These are phyloP conservation scores for Sporothrix variecibatus DNA, from an alignment of 2,329 filamentous ascomycete genomes.

Conservation along the genomic window DNA sequence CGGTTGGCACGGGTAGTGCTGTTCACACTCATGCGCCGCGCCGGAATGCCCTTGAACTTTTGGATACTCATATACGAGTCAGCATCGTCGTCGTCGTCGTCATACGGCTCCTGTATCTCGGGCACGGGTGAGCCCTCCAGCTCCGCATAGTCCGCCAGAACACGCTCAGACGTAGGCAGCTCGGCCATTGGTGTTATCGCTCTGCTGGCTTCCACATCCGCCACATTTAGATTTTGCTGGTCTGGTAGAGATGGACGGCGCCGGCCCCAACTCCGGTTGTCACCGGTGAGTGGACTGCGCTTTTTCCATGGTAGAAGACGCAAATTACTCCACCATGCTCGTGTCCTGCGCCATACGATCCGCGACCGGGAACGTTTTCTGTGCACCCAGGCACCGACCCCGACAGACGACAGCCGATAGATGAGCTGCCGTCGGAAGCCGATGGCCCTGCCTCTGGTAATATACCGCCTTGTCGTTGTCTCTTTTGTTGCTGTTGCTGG, in stretches of 20 bases:
- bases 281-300: constrained; percentile 1
- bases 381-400: constrained; percentile 25
- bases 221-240: background rate
- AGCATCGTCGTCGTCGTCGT: background rate
- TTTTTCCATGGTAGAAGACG: background rate
- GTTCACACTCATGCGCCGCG: background rate
- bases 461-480: background rate
- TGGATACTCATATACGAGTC: constrained; percentile 11
- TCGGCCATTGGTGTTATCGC: constrained; percentile 3
- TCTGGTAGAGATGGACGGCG: background rate
- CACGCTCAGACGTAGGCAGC: constrained; percentile 4
- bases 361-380: background rate
- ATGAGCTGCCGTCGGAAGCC: background rate
- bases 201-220: background rate
- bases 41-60: constrained; percentile 20
- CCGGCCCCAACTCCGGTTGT: background rate
- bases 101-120: background rate
- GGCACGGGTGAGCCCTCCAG: background rate
- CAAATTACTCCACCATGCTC: background rate
- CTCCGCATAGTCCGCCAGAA: background rate
- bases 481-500: background rate
- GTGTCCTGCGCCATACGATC: background rate
- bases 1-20: constrained; percentile 10
- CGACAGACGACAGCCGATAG: constrained; percentile 12
- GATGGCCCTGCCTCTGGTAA: background rate